Evolutionary conservation across 2,329 filamentous ascomycete species (phyloP).

Genomic region (Mycosphaerella sp.): DNA sequence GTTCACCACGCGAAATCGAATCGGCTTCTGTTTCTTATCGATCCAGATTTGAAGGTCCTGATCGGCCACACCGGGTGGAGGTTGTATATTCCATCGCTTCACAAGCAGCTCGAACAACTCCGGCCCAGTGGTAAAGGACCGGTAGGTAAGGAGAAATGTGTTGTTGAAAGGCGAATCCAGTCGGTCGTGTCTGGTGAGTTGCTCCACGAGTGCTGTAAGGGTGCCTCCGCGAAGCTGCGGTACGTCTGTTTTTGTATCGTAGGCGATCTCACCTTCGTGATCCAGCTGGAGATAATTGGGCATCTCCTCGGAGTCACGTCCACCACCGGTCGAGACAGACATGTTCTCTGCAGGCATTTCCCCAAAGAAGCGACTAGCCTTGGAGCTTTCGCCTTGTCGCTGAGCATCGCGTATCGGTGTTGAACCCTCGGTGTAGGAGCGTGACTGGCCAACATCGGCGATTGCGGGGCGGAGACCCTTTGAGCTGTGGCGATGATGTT

Average conservation of each 20-base stretch:
- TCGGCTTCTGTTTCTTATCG: conserved; percentile 91
- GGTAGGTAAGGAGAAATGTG: conserved; percentile 93
- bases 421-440: conserved; percentile 58
- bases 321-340: conserved; percentile 30
- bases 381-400: conserved; percentile 39
- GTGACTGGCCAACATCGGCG: conserved; percentile 51
- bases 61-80: conserved; percentile 69
- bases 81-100: conserved; percentile 85
- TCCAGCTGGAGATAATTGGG: conserved; percentile 82
- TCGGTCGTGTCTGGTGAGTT: conserved; percentile 91
- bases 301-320: conserved; percentile 60
- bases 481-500: conserved; percentile 28
- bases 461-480: conserved; percentile 46
- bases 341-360: conserved; percentile 39
- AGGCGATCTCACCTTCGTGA: conserved; percentile 80
- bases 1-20: conserved; percentile 92
- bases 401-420: conserved; percentile 18
- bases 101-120: conserved; percentile 92
- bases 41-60: conserved; percentile 81
- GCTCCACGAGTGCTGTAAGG: conserved; percentile 80
- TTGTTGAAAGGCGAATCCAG: conserved; percentile 94
- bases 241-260: conserved; percentile 72
- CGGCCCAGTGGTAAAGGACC: conserved; percentile 83
- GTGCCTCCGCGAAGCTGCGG: conserved; percentile 83
- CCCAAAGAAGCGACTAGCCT: conserved; percentile 48